phyloP scores from a whole-genome alignment of 208 protist genomes.

The Histomonas meleagridis region DNA sequence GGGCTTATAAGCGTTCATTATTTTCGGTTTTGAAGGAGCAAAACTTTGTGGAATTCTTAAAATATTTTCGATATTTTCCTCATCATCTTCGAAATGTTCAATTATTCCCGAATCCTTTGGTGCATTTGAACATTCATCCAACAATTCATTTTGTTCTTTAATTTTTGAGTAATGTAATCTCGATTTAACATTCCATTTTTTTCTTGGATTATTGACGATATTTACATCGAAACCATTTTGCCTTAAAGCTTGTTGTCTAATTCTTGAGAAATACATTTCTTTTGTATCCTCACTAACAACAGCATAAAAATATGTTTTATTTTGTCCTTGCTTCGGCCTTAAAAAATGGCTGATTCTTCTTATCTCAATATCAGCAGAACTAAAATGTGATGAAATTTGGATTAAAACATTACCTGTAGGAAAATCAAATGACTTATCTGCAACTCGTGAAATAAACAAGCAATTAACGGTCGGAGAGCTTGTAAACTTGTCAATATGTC shows the following conservation, averaged over 20 bases:
- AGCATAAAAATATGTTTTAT: conserved; percentile 82
- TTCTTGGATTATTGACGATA: not conserved
- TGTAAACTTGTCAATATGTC: not conserved
- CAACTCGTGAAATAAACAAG: conserved; percentile 79
- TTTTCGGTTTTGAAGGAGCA: too few relatives aligned
- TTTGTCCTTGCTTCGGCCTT: conserved; percentile 53
- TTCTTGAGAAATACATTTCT: conserved; percentile 84
- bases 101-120: too few relatives aligned
- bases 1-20: too few relatives aligned
- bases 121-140: too few relatives aligned
- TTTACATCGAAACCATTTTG: conserved; percentile 55
- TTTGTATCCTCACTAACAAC: conserved; percentile 74
- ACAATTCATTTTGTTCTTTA: too few relatives aligned
- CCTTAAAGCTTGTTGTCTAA: conserved; percentile 89
- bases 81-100: too few relatives aligned
- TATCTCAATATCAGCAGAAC: conserved; percentile 74
- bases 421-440: conserved; percentile 64
- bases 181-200: too few relatives aligned
- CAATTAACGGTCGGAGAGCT: conserved; percentile 59
- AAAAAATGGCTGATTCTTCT: conserved; percentile 71
- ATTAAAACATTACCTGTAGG: conserved; percentile 96
- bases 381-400: conserved; percentile 80
- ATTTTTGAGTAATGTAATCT: too few relatives aligned
- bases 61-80: too few relatives aligned
- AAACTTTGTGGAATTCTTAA: too few relatives aligned